phyloP scores from a whole-genome alignment of 2,329 filamentous ascomycete genomes.

The Coniochaeta sp. region DNA sequence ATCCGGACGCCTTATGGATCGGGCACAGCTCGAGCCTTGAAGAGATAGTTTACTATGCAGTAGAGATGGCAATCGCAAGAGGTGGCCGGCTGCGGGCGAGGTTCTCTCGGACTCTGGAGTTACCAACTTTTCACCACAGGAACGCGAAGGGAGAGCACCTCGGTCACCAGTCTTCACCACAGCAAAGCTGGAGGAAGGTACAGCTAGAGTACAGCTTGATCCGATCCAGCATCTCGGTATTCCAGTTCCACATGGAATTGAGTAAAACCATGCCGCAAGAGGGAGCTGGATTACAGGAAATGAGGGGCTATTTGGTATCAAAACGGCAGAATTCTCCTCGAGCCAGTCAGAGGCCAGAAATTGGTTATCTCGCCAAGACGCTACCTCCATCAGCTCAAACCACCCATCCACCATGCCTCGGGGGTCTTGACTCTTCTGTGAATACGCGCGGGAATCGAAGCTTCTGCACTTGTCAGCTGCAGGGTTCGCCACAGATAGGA shows the following conservation, averaged over 20 bases:
- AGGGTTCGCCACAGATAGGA: background rate
- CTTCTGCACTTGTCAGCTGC: background rate
- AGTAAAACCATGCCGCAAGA: background rate
- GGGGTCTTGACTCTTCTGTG: too few relatives aligned
- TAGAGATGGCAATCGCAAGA: background rate
- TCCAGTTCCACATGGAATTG: background rate
- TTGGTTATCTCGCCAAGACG: constrained; percentile 1
- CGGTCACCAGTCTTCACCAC: too few relatives aligned
- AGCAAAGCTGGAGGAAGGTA: background rate
- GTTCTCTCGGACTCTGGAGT: background rate
- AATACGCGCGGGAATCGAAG: background rate
- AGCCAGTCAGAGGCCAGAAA: background rate
- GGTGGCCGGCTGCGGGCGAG: background rate
- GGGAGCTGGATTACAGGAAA: background rate
- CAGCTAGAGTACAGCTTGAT: background rate
- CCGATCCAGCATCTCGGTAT: background rate
- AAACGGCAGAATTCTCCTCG: background rate
- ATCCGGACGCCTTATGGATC: too few relatives aligned
- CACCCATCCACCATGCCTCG: too few relatives aligned
- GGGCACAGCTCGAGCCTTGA: background rate
- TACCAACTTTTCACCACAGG: too few relatives aligned
- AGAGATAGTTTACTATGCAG: background rate
- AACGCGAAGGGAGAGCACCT: too few relatives aligned
- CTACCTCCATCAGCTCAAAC: background rate
- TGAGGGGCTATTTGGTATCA: background rate